Percentiles rank a stretch among this genome's conserved stretches.
Evolutionary conservation across 1,284 basidiomycete species (phyloP).

Genomic region (Tilletia caries): DNA sequence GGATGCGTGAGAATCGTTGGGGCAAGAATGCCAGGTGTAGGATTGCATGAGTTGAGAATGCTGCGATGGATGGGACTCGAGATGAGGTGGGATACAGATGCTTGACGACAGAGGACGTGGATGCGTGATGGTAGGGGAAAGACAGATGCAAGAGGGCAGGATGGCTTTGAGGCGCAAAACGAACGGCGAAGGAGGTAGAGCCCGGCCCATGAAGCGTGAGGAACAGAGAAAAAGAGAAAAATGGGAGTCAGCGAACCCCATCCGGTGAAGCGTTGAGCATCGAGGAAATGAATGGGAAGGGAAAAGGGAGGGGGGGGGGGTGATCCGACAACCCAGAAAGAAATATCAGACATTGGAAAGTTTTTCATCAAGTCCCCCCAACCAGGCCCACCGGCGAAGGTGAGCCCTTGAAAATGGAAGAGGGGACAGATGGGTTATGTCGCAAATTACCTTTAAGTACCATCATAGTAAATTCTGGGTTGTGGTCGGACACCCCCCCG

Average conservation of each 20-base stretch:
- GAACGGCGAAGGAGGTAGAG: no score
- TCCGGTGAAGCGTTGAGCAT: no score
- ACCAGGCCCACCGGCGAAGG: slow-evolving; percentile 15
- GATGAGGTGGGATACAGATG: not conserved
- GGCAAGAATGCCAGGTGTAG: no score
- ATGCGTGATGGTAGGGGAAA: not conserved
- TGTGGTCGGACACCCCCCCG: no score
- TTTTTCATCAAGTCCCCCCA: slow-evolving; percentile 13
- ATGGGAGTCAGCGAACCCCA: not conserved
- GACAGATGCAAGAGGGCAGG: not conserved
- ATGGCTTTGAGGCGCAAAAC: not conserved
- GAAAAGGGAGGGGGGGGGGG: not conserved
- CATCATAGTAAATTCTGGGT: slow-evolving; percentile 14
- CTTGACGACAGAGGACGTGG: not conserved
- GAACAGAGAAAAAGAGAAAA: not conserved
- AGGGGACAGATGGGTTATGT: slow-evolving; percentile 4
- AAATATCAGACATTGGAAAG: slow-evolving; percentile 9
- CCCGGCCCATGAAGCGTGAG: not conserved
- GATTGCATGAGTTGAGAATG: not conserved
- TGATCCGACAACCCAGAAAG: not conserved
- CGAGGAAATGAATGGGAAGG: not conserved
- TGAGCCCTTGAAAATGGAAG: slow-evolving; percentile 4
- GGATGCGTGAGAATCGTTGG: no score
- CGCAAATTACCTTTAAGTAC: slow-evolving; percentile 18
- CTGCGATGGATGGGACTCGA: not conserved